phyloP scores from a whole-genome alignment of 805 yeast genomes.

The Zygoascus biomembranicola region DNA sequence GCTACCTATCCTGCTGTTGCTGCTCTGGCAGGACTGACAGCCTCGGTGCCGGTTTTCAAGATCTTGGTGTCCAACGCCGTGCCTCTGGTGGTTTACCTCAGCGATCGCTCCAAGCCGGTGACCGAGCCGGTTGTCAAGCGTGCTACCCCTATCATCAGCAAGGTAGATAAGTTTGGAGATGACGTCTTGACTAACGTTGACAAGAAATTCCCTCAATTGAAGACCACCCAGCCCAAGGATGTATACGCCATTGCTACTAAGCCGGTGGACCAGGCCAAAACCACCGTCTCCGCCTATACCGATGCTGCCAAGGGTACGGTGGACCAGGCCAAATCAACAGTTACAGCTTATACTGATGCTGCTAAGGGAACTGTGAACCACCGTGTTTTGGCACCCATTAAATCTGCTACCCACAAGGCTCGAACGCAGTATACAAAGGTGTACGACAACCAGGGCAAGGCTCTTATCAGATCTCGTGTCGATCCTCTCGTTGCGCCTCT shows the following conservation, averaged over 20 bases:
- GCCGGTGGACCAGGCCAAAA: conserved; percentile 30
- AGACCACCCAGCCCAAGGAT: conserved; percentile 48
- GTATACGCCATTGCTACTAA: conserved; percentile 33
- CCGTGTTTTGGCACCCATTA: conserved; percentile 43
- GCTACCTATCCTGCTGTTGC: conserved; percentile 48
- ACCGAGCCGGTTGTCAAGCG: conserved; percentile 30
- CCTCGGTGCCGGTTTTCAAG: conserved; percentile 51
- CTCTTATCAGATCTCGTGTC: conserved; percentile 50
- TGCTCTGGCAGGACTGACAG: conserved; percentile 48
- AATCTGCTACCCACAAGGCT: conserved; percentile 36
- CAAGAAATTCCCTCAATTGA: conserved; percentile 46
- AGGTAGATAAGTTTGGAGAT: conserved; percentile 49
- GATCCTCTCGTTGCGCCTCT: conserved; percentile 59
- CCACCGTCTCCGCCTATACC: conserved; percentile 22
- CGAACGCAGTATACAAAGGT: conserved; percentile 42
- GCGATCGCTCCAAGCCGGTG: conserved; percentile 24
- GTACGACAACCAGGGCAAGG: conserved; percentile 54
- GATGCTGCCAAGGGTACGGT: not conserved
- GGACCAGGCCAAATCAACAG: not conserved
- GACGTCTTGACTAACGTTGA: conserved; percentile 51
- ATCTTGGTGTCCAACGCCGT: conserved; percentile 54
- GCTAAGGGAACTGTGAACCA: conserved; percentile 22
- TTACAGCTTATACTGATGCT: conserved; percentile 4
- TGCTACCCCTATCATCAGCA: conserved; percentile 38
- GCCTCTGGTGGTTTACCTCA: conserved; percentile 42